Evolutionary conservation across 805 yeast species (phyloP), one percentile per base, ranked within the genome.

Genomic region (Jamesozyma jinghongensis): DNA sequence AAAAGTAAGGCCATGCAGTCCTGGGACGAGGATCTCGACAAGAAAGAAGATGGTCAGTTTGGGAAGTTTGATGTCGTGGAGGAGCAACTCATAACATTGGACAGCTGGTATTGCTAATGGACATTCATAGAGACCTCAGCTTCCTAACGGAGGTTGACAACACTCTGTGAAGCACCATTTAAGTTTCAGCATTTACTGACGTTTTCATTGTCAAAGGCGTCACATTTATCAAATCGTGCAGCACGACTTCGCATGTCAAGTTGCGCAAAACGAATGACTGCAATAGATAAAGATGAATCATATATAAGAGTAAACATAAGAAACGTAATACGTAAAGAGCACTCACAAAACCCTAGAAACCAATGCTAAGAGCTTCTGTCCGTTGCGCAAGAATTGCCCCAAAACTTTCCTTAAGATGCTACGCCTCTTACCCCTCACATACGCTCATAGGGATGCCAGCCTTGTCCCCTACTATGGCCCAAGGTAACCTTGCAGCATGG

Each of bases 401-500:
- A 22, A 22, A 22, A 22, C 10, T 22, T 22, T 22, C 26, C 37
- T 46, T 58, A 44, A 59, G 64, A 53, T 44, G 54, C n/a, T 62
- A 61, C 41, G 62, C 66, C 19, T 57, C 74, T 2, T 85, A 76
- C 67, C 95, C 95, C 28, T 65, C 78, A 17, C 97, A 92, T 67
- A 77, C 83, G 45, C 79, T 92, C 58, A 86, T 92, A 55, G 81
- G 81, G 62, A 92, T 92, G 98, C 99, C 98, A 37, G 98, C 99
- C 8, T 71, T 92, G 56, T 90, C 97, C n/a, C 98, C 99, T 50
- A 92, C 99, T 40, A 92, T 92, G 99, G 84, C 96, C 46, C 90
- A 85, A 61, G 98, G 98, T 62, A 81, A 78, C 64, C 70, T 92
- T 50, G 90, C 90, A 31, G 71, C 77, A 44, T 92, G 98, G 98